phyloP scores from a whole-genome alignment of 306 rosid species.

The Rosa persica region DNA sequence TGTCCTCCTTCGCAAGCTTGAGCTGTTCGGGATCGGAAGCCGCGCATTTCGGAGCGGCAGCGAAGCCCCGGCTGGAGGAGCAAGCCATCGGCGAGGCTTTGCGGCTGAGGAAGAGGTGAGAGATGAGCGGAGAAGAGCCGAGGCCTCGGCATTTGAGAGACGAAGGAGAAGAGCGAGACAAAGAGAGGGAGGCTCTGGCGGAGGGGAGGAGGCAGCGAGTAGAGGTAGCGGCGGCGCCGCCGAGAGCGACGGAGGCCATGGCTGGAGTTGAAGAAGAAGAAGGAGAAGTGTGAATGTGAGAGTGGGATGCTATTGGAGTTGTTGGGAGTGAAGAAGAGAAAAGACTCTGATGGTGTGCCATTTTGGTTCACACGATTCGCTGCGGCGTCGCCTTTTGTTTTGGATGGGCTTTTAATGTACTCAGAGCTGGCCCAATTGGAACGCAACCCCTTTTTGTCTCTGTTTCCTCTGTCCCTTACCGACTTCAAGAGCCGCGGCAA shows the following conservation, averaged over 20 bases:
- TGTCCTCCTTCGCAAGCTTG: slow-evolving; percentile 79
- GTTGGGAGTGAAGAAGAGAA: not conserved
- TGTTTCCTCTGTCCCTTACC: not conserved
- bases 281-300: not conserved
- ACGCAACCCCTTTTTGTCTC: not conserved
- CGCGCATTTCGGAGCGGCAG: slow-evolving; percentile 46
- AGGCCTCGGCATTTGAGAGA: slow-evolving; percentile 37
- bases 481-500: not conserved
- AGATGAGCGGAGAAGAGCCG: slow-evolving; percentile 62
- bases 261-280: slow-evolving; percentile 23
- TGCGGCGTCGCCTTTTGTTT: slow-evolving; percentile 25
- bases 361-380: slow-evolving; percentile 15
- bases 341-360: not conserved
- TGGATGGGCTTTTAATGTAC: slow-evolving; percentile 21
- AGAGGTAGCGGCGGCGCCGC: slow-evolving; percentile 34
- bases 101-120: slow-evolving; percentile 56
- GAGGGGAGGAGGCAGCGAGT: slow-evolving; percentile 53
- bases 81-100: slow-evolving; percentile 25
- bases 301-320: not conserved
- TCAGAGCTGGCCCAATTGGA: not conserved
- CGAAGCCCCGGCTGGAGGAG: slow-evolving; percentile 48
- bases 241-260: slow-evolving; percentile 39
- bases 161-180: slow-evolving; percentile 23
- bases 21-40: slow-evolving; percentile 85
- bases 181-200: slow-evolving; percentile 32